Conservation (phyloP, 164 flowering plant species). For the Vitis cinerea region DNA sequence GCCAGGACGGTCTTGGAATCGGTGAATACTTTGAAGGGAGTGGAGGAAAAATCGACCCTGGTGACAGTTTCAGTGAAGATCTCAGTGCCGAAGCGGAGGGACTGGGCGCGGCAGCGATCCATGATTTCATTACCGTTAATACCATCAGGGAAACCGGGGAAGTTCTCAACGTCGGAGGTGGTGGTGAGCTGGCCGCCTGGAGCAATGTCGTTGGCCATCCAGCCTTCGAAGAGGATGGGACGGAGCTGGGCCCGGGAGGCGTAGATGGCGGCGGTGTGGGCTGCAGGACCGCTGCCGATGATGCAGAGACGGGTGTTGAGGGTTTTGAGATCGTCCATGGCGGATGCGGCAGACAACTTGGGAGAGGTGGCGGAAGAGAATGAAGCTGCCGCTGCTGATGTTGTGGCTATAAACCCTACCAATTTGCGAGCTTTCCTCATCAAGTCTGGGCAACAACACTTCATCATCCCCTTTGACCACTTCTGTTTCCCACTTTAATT, state of each 20-base stretch:
- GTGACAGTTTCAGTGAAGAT: constrained; percentile 78
- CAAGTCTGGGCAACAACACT: background rate
- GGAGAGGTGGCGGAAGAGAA: constrained; percentile 11
- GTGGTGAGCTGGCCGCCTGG: constrained; percentile 99
- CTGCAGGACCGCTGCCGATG: constrained; percentile 96
- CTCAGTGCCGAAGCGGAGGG: constrained; percentile 66
- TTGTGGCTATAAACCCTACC: constrained; percentile 17
- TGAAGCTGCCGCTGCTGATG: constrained; percentile 28
- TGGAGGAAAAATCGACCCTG: constrained; percentile 56
- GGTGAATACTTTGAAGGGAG: constrained; percentile 61
- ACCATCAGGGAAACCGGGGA: constrained; percentile 92
- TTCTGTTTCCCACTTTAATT: no score
- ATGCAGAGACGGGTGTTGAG: constrained; percentile 75
- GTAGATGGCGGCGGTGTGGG: constrained; percentile 96
- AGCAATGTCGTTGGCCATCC: constrained; percentile 96
- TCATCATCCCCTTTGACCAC: no score
- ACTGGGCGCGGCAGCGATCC: constrained; percentile 68
- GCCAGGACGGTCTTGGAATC: constrained; percentile 62
- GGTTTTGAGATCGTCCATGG: constrained; percentile 38
- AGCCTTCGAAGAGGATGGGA: constrained; percentile 91
- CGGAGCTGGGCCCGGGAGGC: constrained; percentile 89
- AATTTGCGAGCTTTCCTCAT: constrained; percentile 18
- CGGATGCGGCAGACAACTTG: constrained; percentile 11
- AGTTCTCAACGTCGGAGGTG: constrained; percentile 95
- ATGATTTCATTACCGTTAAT: constrained; percentile 68